Base-by-base conservation (phyloP, 1,139 yeast species). In the Hyphopichia buzzinii region DNA sequence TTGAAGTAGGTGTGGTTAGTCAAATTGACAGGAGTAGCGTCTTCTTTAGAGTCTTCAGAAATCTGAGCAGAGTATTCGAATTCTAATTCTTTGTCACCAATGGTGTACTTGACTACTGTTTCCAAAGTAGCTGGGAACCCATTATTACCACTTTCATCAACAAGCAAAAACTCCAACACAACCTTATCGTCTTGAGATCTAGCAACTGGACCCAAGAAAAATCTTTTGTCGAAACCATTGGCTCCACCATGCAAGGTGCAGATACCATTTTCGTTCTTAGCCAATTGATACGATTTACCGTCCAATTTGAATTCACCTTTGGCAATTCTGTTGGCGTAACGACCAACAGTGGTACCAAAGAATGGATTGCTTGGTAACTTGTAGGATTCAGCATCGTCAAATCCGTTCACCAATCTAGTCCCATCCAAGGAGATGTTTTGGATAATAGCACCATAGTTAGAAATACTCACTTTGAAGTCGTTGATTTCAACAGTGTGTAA, bases 1-100 rank as follows among this genome's bases (percentile, higher is more conserved):
- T 74, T 78, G 67, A 79, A 79, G 56, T 79, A 81, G 13, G 81
- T 61, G 52, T 82, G 89, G 56, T 81, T 82, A 34, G 87, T 79
- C 54, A 82, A 60, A 48, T 77, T 75, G 35, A 81, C 65, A 21
- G 74, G 63, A 3, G 88, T 79, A 33, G 72, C 63, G 28, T 63
- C 57, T 49, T 57, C 62, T 13, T 50, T 44, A 4, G 70, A 54
- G n/a, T 61, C 57, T 4, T 62, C 62, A 24, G 67, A 55, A 32
- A 77, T 54, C 16, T 53, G 52, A 17, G 79, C 74, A 44, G 67
- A 68, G 50, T 67, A 79, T 47, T 78, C 83, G 35, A 77, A 52
- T 17, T 60, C 67, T 35, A 72, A 54, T 4, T 57, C 44, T 12
- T 46, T 50, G 7, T 53, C 50, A 15, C 48, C 55, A 25, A 75